Base-by-base conservation (phyloP, 768 basidiomycete species). In the Neoboletus subvelutipes region DNA sequence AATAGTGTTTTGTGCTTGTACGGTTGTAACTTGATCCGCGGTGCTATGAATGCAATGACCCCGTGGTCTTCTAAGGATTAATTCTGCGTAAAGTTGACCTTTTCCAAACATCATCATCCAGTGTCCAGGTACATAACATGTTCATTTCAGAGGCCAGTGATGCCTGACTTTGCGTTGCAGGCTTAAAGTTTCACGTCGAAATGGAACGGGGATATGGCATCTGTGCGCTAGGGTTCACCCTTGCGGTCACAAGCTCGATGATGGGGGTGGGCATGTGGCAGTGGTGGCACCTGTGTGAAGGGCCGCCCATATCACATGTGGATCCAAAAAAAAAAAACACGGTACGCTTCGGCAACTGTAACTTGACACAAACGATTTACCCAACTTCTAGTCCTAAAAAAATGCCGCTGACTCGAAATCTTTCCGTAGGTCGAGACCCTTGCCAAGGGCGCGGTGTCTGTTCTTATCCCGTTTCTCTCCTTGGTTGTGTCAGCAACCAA, bases 231-330 rank as follows among this genome's bases (percentile, higher is more conserved):
- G 37, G 37, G 37, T 37, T 18, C 37, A 37, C 37, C 37, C 37
- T 31, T 2, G 17, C 2, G 18, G 5, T 17, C 17, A 37, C 6
- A 18, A 37, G 4, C n/a, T n/a, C 37, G 8, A n/a, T 39, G 18
- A 39, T 10, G 18, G 33, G 61, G 57, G 57, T 63, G 62, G 57
- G 31, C 62, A 63, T 56, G 62, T 54, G n/a, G n/a, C n/a, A n/a
- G n/a, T n/a, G 62, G 52, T 28, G 28, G 2, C 57, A 45, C 50
- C 50, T 50, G 39, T 42, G 33, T 9, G 41, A 42, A 31, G 47
- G 29, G 36, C 37, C 31, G 12, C 42, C 24, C 39, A n/a, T n/a
- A n/a, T n/a, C 59, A 45, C 45, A 29, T 26, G 43, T 5, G 46
- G 31, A n/a, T n/a, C n/a, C n/a, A n/a, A n/a, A 34, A 34, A 34